Base-by-base conservation (phyloP, 495 filamentous ascomycete species). In the Penicillium lividum region DNA sequence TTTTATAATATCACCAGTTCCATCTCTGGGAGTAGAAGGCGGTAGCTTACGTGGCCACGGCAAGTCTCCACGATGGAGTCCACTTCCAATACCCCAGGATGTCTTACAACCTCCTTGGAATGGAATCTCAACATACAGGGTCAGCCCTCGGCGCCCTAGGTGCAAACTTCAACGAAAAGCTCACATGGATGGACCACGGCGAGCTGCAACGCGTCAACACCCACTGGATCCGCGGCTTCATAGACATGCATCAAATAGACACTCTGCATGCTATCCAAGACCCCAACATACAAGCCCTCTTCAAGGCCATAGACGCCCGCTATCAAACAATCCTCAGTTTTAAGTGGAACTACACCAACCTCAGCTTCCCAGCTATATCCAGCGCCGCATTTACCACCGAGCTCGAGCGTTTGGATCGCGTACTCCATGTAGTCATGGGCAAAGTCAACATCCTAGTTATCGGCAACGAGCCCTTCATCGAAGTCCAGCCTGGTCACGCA, bases 241-340 rank as follows among this genome's bases (percentile, higher is more conserved):
- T 61, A 29, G 59, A 61, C 54, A 61, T 61, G 59, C 59, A 61
- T 31, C 59, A 50, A 29, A 57, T 61, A 25, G 43, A 61, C 43
- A 43, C 36, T n/a, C 13, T 31, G n/a, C 30, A 54, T 13, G n/a
- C 33, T 22, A 16, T 31, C 30, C 27, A 57, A 43, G 50, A 57
- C 43, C 38, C 54, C 4, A 61, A 61, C 45, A 53, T 61, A 1
- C 47, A 57, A 38, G 31, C 54, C 22, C 49, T 61, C 7, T 61
- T 57, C 34, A 15, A 9, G 1, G 59, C 53, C 31, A 54, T 53
- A 31, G 54, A 61, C 13, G 50, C 59, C 2, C 54, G 54, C 18
- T 61, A 38, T 43, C 49, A 57, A 0, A 51, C 38, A 1, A 57
- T 61, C 10, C 54, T 61, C 10, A 57, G 50, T 34, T 33, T 61